Conservation (phyloP, 2,329 filamentous ascomycete genomes). For the Neofusicoccum parvum region DNA sequence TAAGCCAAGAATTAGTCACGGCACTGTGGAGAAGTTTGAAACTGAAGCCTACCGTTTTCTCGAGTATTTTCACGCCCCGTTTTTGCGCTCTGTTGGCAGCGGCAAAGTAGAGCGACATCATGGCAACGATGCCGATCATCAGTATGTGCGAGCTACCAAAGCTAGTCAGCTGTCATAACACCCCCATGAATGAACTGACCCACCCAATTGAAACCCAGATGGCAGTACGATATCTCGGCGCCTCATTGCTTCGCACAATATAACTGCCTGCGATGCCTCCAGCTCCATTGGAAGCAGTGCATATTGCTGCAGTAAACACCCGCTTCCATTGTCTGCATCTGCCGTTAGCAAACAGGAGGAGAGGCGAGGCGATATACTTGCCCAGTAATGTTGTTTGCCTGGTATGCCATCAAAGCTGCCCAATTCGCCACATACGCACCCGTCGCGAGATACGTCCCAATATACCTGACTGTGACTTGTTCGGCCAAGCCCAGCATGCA, state of each 20-base stretch:
- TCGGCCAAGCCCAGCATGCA: conserved; percentile 64
- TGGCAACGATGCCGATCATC: conserved; percentile 56
- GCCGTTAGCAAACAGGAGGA: conserved; percentile 26
- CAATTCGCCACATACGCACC: conserved; percentile 71
- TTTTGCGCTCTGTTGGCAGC: conserved; percentile 53
- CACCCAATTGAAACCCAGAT: conserved; percentile 67
- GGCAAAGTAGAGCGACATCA: conserved; percentile 59
- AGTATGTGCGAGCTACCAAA: conserved; percentile 55
- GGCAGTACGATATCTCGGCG: conserved; percentile 65
- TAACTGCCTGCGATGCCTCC: conserved; percentile 68
- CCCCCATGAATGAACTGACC: conserved; percentile 1
- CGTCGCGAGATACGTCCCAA: conserved; percentile 67
- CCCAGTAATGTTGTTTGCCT: conserved; percentile 61
- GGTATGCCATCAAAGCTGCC: conserved; percentile 66
- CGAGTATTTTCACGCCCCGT: conserved; percentile 52
- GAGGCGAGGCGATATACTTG: background rate
- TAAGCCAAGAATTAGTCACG: conserved; percentile 25
- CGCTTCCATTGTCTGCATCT: conserved; percentile 64
- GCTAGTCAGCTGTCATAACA: background rate
- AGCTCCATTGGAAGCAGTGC: conserved; percentile 64
- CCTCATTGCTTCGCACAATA: conserved; percentile 64
- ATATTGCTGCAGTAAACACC: conserved; percentile 61
- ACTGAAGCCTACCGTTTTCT: conserved; percentile 41
- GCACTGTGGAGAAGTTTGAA: background rate
- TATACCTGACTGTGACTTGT: conserved; percentile 63